Conservation (phyloP, 345 rosid genomes). For the Gossypium raimondii region DNA sequence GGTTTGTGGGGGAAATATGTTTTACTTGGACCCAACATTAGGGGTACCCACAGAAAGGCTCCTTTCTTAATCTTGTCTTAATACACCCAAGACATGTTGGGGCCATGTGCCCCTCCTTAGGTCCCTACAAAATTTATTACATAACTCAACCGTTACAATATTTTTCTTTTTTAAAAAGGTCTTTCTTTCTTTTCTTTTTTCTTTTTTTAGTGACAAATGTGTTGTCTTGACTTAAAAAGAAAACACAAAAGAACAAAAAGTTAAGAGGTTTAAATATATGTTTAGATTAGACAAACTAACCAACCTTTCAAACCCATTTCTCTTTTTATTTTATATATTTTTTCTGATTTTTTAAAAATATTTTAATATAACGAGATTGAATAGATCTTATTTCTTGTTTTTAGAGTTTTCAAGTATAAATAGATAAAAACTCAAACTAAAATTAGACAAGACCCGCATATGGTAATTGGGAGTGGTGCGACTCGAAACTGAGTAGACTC, state of each 20-base stretch:
- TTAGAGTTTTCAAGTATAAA: no score
- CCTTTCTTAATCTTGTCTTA: constrained; percentile 67
- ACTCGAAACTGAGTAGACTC: no score
- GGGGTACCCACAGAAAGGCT: constrained; percentile 35
- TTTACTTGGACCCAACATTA: constrained; percentile 54
- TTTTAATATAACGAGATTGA: not conserved
- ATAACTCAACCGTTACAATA: constrained; percentile 18
- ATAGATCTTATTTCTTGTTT: not conserved
- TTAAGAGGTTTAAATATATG: not conserved
- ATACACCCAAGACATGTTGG: constrained; percentile 60
- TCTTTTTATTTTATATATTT: not conserved
- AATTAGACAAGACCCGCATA: no score
- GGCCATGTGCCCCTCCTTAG: constrained; percentile 42
- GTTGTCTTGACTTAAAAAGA: constrained; percentile 1
- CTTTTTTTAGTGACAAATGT: not conserved
- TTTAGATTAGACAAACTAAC: constrained; percentile 4
- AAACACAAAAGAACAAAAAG: not conserved
- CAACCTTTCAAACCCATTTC: not conserved
- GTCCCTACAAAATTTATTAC: constrained; percentile 25
- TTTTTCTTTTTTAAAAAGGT: not conserved
- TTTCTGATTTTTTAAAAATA: not conserved
- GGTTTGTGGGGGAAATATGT: constrained; percentile 61
- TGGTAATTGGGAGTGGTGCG: no score
- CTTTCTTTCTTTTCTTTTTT: not conserved
- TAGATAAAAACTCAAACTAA: no score